Conservation (phyloP, 805 yeast species). For the Candida sithepensis region DNA sequence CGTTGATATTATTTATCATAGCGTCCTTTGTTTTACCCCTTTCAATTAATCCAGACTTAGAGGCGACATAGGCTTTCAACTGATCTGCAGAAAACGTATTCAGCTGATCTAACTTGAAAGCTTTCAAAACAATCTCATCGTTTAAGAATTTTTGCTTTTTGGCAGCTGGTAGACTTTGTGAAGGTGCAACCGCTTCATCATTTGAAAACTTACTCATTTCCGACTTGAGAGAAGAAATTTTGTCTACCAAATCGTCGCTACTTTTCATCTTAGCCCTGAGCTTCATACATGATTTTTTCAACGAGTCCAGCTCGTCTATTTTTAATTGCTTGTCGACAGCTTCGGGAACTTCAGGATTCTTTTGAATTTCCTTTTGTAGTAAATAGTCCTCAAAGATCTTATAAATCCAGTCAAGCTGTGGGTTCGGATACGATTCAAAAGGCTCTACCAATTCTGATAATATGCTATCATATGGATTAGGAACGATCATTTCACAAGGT, state of each 20-base stretch:
- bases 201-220: slow-evolving; percentile 24
- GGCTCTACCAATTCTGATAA: slow-evolving; percentile 21
- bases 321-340: slow-evolving; percentile 15
- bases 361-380: slow-evolving; percentile 48
- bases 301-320: slow-evolving; percentile 20
- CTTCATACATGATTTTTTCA: slow-evolving; percentile 13
- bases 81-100: slow-evolving; percentile 39
- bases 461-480: slow-evolving; percentile 21
- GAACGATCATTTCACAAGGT: slow-evolving; percentile 11
- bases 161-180: slow-evolving; percentile 2
- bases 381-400: slow-evolving; percentile 60
- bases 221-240: slow-evolving; percentile 16
- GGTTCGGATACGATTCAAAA: slow-evolving; percentile 46
- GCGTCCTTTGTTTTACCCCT: slow-evolving; percentile 39
- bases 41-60: slow-evolving; percentile 33
- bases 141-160: slow-evolving; percentile 21
- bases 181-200: slow-evolving; percentile 13
- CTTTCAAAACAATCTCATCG: slow-evolving; percentile 38
- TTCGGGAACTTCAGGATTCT: slow-evolving; percentile 4
- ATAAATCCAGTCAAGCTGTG: slow-evolving; percentile 64
- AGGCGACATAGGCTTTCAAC: slow-evolving; percentile 36
- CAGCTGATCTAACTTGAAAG: slow-evolving; percentile 38
- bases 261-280: slow-evolving; percentile 11
- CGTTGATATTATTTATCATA: slow-evolving; percentile 38
- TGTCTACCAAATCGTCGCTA: slow-evolving; percentile 3